A percentile compares a stretch with the other conserved stretches of the same genome.
Evolutionary conservation across 495 filamentous ascomycete species (phyloP).

Genomic region (Jackrogersella multiformis): DNA sequence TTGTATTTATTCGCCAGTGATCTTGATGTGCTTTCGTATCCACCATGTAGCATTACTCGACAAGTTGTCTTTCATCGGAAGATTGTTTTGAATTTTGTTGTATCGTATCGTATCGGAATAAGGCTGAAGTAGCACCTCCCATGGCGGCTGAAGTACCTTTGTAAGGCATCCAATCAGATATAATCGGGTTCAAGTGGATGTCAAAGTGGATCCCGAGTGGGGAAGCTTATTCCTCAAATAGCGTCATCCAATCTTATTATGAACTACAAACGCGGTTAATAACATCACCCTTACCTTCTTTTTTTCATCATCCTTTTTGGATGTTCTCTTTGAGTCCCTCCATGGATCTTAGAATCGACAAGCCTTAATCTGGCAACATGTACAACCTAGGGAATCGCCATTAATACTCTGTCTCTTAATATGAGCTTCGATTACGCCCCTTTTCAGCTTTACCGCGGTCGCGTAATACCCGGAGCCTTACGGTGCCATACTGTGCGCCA

Average conservation of each 20-base stretch:
- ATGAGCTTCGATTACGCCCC: conserved; percentile 27
- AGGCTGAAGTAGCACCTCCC: background rate
- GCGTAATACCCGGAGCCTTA: conserved; percentile 30
- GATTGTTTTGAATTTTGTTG: no score
- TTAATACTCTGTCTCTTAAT: conserved; percentile 32
- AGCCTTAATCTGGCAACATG: conserved; percentile 4
- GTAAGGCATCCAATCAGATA: conserved; percentile 22
- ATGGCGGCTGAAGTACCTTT: conserved; percentile 5
- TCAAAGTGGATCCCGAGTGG: conserved; percentile 7
- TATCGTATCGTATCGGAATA: background rate
- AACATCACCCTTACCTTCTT: conserved; percentile 23
- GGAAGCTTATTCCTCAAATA: conserved; percentile 3
- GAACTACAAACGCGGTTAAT: no score
- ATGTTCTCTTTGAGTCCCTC: conserved; percentile 4
- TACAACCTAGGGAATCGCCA: conserved; percentile 1
- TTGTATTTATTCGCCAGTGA: background rate
- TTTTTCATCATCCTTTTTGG: conserved; percentile 11
- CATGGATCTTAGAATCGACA: conserved; percentile 18
- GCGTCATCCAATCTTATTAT: conserved; percentile 29
- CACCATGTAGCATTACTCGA: no score
- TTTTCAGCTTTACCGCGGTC: conserved; percentile 25
- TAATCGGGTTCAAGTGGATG: background rate
- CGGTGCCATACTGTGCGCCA: conserved; percentile 17
- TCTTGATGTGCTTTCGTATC: background rate
- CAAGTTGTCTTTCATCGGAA: background rate